Base-by-base conservation (phyloP, 495 filamentous ascomycete genomes). In the Chaetomidium leptoderma region DNA sequence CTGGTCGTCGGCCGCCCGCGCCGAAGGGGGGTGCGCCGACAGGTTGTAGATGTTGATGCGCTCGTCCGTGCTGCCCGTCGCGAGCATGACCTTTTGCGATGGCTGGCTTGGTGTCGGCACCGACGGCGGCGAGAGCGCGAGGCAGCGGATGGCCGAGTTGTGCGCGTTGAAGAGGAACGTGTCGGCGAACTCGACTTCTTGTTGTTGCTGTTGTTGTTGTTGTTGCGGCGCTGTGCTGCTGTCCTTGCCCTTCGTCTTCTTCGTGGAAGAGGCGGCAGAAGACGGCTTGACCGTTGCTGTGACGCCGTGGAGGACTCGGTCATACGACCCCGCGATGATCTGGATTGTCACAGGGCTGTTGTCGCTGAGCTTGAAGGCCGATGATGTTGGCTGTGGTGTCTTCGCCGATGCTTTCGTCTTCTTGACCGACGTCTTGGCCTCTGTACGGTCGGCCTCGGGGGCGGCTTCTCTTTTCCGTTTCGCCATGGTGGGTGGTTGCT, bases 161-260 rank as follows among this genome's bases (percentile, higher is more conserved):
- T 99, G 93, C 24, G 95, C 91, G 70, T 89, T 86, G 79, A 99
- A 96, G 53, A 99, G 83, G 75, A 99, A 99, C 7, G 87, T 92
- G 72, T 99, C 93, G 58, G 88, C 79, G 69, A 97, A 97, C 65
- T 86, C 73, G 63, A 86, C 78, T 24, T 23, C 19, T 44, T 44
- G 40, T 44, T 44, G 40, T 24, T n/a, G n/a, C 11, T 74, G 52
- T 55, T 27, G n/a, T 71, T 33, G 49, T n/a, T n/a, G 33, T 33
- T 6, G 30, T 10, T 30, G 37, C 26, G 29, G 51, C 7, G 45
- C 58, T 40, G 30, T 37, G 30, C 16, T 21, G 27, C 13, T 55
- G 52, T 59, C 49, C 42, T 63, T 58, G 37, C 50, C 37, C 52
- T 55, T 59, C n/a, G n/a, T n/a, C 52, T 66, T 48, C 54, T 61